Conservation (phyloP, 2,329 filamentous ascomycete genomes). For the Aspergillus neoniger region DNA sequence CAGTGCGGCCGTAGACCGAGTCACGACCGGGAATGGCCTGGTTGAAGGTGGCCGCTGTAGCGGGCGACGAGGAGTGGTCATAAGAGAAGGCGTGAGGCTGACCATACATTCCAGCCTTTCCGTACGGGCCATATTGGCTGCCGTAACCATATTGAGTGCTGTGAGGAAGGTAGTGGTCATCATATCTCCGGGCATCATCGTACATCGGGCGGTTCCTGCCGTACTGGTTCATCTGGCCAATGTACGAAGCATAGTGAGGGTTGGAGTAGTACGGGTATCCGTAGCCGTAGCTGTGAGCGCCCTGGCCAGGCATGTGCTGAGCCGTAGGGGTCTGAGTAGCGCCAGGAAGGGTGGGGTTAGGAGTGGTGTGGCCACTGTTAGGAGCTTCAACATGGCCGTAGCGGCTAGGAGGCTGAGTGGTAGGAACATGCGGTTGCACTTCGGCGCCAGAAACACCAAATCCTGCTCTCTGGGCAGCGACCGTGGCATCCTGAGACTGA, state of each 20-base stretch:
- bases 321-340: conserved; percentile 58
- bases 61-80: conserved; percentile 66
- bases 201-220: conserved; percentile 53
- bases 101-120: conserved; percentile 63
- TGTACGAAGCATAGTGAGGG: conserved; percentile 64
- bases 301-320: conserved; percentile 56
- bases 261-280: conserved; percentile 61
- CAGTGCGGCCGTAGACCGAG: conserved; percentile 62
- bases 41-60: conserved; percentile 54
- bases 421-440: conserved; percentile 60
- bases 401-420: conserved; percentile 74
- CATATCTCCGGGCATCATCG: conserved; percentile 52
- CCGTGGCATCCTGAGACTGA: conserved; percentile 72
- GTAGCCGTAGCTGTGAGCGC: conserved; percentile 59
- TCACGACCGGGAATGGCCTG: conserved; percentile 52
- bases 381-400: conserved; percentile 70
- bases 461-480: conserved; percentile 70
- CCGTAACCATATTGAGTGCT: conserved; percentile 57
- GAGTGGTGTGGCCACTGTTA: conserved; percentile 87
- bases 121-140: conserved; percentile 55
- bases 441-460: conserved; percentile 66
- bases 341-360: conserved; percentile 70
- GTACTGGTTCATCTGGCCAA: conserved; percentile 56
- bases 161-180: conserved; percentile 51
- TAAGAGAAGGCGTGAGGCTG: conserved; percentile 65